phyloP scores from a whole-genome alignment of 306 rosid genomes.

The Abrus pulchellus region DNA sequence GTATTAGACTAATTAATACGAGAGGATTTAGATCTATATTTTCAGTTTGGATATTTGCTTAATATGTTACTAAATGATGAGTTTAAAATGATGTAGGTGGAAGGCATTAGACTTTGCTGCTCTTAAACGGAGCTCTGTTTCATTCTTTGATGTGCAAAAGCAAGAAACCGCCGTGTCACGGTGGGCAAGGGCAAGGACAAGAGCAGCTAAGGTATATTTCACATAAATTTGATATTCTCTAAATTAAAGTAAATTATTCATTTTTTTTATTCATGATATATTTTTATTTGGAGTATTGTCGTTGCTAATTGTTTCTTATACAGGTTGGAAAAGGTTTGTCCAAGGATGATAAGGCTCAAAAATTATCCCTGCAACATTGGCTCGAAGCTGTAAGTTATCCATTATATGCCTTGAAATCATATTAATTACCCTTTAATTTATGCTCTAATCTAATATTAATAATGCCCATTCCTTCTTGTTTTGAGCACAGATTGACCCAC shows the following conservation, averaged over 20 bases:
- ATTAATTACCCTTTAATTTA: not conserved
- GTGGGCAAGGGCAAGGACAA: slow-evolving; percentile 95
- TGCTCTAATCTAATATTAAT: slow-evolving; percentile 24
- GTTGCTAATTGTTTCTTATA: slow-evolving; percentile 14
- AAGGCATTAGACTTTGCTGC: slow-evolving; percentile 83
- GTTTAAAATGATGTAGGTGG: slow-evolving; percentile 71
- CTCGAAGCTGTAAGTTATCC: slow-evolving; percentile 90
- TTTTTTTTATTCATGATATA: not conserved
- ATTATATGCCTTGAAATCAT: not conserved
- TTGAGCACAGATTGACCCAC: slow-evolving; percentile 86
- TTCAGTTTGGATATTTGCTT: not conserved
- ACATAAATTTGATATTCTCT: slow-evolving; percentile 31
- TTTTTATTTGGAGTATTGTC: not conserved
- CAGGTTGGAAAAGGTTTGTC: slow-evolving; percentile 98
- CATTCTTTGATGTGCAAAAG: slow-evolving; percentile 74
- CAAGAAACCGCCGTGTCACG: slow-evolving; percentile 81
- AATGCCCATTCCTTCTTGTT: slow-evolving; percentile 26
- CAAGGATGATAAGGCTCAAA: slow-evolving; percentile 96
- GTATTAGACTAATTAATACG: not conserved
- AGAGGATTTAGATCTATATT: not conserved
- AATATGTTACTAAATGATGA: slow-evolving; percentile 25
- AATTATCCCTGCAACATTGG: slow-evolving; percentile 95
- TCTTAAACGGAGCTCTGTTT: slow-evolving; percentile 79
- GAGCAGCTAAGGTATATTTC: slow-evolving; percentile 82
- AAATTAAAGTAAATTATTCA: not conserved